These are phyloP conservation scores for Acanthamoeba sp. DNA, from an alignment of 208 protist species.

Conservation along the genomic window DNA sequence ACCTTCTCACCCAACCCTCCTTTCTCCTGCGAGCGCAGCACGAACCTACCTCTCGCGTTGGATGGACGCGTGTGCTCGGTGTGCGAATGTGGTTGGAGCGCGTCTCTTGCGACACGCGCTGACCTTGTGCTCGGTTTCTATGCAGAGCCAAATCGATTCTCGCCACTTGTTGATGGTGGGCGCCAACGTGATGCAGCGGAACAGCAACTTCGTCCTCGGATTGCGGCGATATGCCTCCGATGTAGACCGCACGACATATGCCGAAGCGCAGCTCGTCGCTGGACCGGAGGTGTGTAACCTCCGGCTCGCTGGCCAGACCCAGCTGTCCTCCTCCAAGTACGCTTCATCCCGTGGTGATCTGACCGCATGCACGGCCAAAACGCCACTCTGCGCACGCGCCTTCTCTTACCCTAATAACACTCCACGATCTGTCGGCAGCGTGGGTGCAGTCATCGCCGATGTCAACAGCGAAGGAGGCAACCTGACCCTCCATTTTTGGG, in stretches of 20 bases:
- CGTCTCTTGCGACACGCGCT: too few relatives aligned
- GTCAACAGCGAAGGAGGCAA: slow-evolving; percentile 14
- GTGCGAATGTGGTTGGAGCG: too few relatives aligned
- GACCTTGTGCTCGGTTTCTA: neutral
- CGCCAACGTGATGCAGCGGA: slow-evolving; percentile 21
- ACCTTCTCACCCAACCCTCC: neutral
- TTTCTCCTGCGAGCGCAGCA: neutral
- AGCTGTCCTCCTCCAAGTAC: slow-evolving; percentile 54
- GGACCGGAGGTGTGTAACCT: slow-evolving; percentile 56
- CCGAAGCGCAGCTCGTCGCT: slow-evolving; percentile 42
- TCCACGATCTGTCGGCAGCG: neutral
- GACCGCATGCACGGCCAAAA: too few relatives aligned
- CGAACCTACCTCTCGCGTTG: neutral
- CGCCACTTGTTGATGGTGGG: neutral
- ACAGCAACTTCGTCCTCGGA: slow-evolving; percentile 3
- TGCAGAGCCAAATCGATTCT: slow-evolving; percentile 13
- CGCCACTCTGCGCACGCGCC: too few relatives aligned
- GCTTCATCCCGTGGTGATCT: too few relatives aligned
- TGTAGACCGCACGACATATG: slow-evolving; percentile 9
- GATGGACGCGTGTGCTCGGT: too few relatives aligned
- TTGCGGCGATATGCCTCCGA: slow-evolving; percentile 37
- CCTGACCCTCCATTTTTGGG: slow-evolving; percentile 36
- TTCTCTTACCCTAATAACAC: too few relatives aligned
- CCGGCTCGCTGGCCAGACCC: neutral
- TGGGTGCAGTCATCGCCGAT: slow-evolving; percentile 38